A percentile compares a stretch with the other conserved stretches of the same genome.
phyloP scores from a whole-genome alignment of 208 protist species.

The Trypanosoma caninum region DNA sequence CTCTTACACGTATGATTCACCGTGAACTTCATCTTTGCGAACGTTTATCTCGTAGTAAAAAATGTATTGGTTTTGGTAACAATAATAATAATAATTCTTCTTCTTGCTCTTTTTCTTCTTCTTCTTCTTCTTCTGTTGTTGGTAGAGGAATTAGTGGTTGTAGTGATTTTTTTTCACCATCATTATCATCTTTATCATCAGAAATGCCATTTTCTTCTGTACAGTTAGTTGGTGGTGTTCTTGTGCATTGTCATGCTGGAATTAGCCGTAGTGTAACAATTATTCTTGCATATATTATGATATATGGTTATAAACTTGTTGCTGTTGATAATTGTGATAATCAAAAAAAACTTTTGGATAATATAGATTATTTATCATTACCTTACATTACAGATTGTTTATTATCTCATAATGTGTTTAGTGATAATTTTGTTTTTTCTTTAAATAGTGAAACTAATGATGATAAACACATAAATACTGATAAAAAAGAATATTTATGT shows the following conservation, averaged over 20 bases:
- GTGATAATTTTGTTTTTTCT: neutral
- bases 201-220: neutral
- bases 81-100: conserved; percentile 10
- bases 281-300: conserved; percentile 77
- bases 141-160: neutral
- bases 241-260: conserved; percentile 83
- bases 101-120: no score
- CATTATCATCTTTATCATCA: neutral
- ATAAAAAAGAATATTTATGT: neutral
- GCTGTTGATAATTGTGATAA: neutral
- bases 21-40: conserved; percentile 68
- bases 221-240: conserved; percentile 44
- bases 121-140: no score
- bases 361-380: neutral
- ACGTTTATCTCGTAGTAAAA: neutral
- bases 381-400: neutral
- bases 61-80: neutral
- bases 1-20: conserved; percentile 66
- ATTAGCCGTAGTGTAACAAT: conserved; percentile 78
- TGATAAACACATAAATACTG: neutral
- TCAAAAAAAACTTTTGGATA: neutral
- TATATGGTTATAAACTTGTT: conserved; percentile 52
- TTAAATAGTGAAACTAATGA: neutral
- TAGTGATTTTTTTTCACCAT: no score
- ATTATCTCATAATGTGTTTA: neutral